Conservation (phyloP, 495 filamentous ascomycete genomes). For the Jackrogersella minutella region DNA sequence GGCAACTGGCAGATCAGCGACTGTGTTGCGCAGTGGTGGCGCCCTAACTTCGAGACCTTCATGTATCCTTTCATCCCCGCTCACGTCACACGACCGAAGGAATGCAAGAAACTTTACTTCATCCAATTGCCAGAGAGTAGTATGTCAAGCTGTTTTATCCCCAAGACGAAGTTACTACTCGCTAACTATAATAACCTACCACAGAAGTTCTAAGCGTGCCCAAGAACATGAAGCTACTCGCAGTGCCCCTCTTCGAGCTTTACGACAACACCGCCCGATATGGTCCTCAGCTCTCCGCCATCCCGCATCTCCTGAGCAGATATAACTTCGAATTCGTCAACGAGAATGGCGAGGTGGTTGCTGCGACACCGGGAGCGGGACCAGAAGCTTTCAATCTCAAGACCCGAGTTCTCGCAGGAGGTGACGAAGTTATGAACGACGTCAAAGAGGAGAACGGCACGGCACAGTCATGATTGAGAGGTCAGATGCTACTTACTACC, state of each 20-base stretch:
- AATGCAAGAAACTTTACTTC: conserved; percentile 99
- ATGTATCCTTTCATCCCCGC: conserved; percentile 98
- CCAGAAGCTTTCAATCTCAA: conserved; percentile 62
- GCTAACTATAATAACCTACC: conserved; percentile 31
- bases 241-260: conserved; percentile 94
- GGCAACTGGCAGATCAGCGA: conserved; percentile 95
- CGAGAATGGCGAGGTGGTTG: conserved; percentile 87
- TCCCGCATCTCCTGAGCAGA: conserved; percentile 89
- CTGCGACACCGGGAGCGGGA: conserved; percentile 79
- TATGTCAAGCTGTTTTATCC: conserved; percentile 57
- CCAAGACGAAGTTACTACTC: background rate
- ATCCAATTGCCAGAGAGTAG: conserved; percentile 92
- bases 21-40: conserved; percentile 97
- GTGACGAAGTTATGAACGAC: conserved; percentile 63
- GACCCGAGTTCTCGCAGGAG: conserved; percentile 80
- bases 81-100: conserved; percentile 94
- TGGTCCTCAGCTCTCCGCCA: conserved; percentile 93
- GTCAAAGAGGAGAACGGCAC: conserved; percentile 42
- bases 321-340: conserved; percentile 99
- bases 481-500: background rate
- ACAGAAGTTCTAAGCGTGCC: conserved; percentile 95
- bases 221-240: conserved; percentile 99
- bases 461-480: conserved; percentile 6
- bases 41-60: conserved; percentile 98
- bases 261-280: conserved; percentile 97